A percentile compares a stretch with the other conserved stretches of the same genome.
phyloP scores from a whole-genome alignment of 805 yeast genomes.

The Candida saitoana region DNA sequence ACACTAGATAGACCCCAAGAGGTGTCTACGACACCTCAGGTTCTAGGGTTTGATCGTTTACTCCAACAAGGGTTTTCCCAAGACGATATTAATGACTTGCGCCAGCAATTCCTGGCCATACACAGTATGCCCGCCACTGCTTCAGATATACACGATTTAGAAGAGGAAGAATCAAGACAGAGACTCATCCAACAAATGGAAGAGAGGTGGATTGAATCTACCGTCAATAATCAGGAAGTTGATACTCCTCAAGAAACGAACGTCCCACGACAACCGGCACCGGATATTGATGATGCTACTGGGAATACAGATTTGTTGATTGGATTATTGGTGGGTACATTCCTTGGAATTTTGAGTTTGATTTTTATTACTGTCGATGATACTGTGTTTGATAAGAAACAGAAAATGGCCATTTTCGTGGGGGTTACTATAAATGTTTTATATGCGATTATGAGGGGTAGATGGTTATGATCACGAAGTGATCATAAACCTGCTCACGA shows the following conservation, averaged over 20 bases:
- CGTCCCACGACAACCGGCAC: slow-evolving; percentile 13
- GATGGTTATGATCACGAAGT: slow-evolving; percentile 41
- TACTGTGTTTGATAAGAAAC: slow-evolving; percentile 54
- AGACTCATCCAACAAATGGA: slow-evolving; percentile 58
- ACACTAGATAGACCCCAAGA: slow-evolving; percentile 51
- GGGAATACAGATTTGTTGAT: slow-evolving; percentile 62
- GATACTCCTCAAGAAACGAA: background rate
- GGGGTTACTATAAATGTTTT: slow-evolving; percentile 68
- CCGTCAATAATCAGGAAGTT: slow-evolving; percentile 52
- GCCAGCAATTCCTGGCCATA: slow-evolving; percentile 69
- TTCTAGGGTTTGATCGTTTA: slow-evolving; percentile 80
- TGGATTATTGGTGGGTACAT: slow-evolving; percentile 71
- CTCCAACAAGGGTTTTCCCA: slow-evolving; percentile 79
- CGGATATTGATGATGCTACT: slow-evolving; percentile 27
- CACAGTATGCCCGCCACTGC: slow-evolving; percentile 46
- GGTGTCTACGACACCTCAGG: slow-evolving; percentile 62
- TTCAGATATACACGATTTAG: slow-evolving; percentile 30
- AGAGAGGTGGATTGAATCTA: slow-evolving; percentile 84
- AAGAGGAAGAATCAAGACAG: slow-evolving; percentile 40
- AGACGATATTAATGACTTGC: slow-evolving; percentile 65
- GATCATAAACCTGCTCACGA: too few relatives aligned
- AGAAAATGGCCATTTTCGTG: slow-evolving; percentile 65
- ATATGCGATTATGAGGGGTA: slow-evolving; percentile 55
- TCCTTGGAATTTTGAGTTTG: slow-evolving; percentile 64
- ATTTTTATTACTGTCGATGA: slow-evolving; percentile 60